These are phyloP conservation scores for Raffaelea deltoideospora DNA, from an alignment of 2,329 filamentous ascomycete genomes.

Conservation along the genomic window DNA sequence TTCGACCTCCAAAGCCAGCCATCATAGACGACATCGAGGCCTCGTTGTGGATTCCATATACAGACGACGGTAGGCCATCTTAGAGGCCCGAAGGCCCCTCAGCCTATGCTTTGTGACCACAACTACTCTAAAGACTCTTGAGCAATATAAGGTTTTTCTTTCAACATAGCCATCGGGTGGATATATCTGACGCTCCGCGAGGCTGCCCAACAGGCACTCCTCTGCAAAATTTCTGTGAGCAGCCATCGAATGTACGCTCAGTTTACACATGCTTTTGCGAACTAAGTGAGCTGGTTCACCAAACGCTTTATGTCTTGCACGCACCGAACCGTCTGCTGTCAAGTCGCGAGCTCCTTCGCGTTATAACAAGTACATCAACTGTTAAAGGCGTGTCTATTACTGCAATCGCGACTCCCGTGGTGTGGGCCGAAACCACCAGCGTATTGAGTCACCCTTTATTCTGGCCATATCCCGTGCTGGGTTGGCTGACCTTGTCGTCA, in stretches of 20 bases:
- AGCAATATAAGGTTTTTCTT: too few relatives aligned
- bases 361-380: constrained; percentile 57
- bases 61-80: constrained; percentile 32
- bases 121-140: too few relatives aligned
- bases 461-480: constrained; percentile 47
- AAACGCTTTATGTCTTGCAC: constrained; percentile 57
- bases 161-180: too few relatives aligned
- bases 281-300: constrained; percentile 58
- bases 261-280: constrained; percentile 56
- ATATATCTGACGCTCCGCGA: too few relatives aligned
- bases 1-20: constrained; percentile 41
- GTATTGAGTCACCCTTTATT: constrained; percentile 38
- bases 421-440: constrained; percentile 14
- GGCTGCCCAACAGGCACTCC: constrained; percentile 31
- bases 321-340: constrained; percentile 52
- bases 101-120: too few relatives aligned
- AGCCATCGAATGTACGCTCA: constrained; percentile 52
- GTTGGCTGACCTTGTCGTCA: constrained; percentile 34
- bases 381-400: constrained; percentile 33
- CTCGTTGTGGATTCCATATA: constrained; percentile 44
- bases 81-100: too few relatives aligned
- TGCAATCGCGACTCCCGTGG: constrained; percentile 2
- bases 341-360: constrained; percentile 44
- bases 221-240: constrained; percentile 38
- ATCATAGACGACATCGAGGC: constrained; percentile 46